Evolutionary conservation across 352 stramenopile species (phyloP).

Genomic region (Phytopythium cucurbitacearum): DNA sequence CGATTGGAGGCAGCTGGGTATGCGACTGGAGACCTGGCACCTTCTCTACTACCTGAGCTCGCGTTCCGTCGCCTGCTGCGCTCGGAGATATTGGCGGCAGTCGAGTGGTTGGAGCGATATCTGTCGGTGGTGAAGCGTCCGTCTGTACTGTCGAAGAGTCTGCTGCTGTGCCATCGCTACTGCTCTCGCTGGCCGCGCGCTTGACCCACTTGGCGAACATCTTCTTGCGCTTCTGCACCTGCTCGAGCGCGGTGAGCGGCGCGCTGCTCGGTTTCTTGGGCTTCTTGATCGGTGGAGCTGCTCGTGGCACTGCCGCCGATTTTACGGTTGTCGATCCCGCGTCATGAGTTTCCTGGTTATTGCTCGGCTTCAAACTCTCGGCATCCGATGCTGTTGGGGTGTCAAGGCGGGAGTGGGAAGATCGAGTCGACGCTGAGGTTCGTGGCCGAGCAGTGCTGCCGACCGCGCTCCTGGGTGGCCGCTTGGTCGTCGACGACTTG

Average conservation of each 20-base stretch:
- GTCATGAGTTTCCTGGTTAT: conserved; percentile 45
- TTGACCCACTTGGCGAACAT: conserved; percentile 79
- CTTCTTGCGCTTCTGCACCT: conserved; percentile 62
- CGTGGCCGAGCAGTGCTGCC: conserved; percentile 16
- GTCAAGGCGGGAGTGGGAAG: too few relatives aligned
- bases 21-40: neutral
- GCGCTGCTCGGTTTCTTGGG: conserved; percentile 16
- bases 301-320: neutral
- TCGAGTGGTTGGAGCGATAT: conserved; percentile 1
- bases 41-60: neutral
- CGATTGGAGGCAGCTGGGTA: conserved; percentile 7
- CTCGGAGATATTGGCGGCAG: conserved; percentile 16
- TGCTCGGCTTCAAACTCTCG: conserved; percentile 7
- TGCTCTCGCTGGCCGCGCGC: conserved; percentile 10
- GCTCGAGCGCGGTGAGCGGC: conserved; percentile 34
- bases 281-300: conserved; percentile 29
- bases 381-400: neutral
- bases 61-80: neutral
- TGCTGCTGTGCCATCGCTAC: conserved; percentile 6
- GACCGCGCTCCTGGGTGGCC: conserved; percentile 1
- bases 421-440: conserved; percentile 7
- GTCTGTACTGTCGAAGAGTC: neutral
- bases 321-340: neutral
- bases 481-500: conserved; percentile 19
- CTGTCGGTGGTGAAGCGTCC: conserved; percentile 1